Evolutionary conservation across 2,329 filamentous ascomycete genomes (phyloP), one percentile per base, ranked within the genome.

Genomic region (Drechslerella coelobrocha): DNA sequence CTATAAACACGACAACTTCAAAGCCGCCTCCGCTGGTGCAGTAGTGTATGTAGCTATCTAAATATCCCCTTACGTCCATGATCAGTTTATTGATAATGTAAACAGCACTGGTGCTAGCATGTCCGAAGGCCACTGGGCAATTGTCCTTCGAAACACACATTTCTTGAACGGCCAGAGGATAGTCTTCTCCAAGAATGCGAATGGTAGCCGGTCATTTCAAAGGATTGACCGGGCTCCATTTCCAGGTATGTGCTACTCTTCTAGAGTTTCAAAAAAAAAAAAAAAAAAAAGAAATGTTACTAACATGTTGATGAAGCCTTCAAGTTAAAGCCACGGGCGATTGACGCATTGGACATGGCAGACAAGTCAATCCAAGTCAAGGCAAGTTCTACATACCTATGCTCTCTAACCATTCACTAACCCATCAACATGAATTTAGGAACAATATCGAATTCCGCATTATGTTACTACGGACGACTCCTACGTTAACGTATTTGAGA

Each of bases 401-500:
- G n/a, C n/a, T n/a, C n/a, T n/a, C n/a, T n/a, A n/a, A n/a, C n/a
- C n/a, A n/a, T n/a, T n/a, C n/a, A n/a, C n/a, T n/a, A n/a, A n/a
- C n/a, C n/a, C n/a, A n/a, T n/a, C n/a, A n/a, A n/a, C n/a, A n/a
- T n/a, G n/a, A n/a, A n/a, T n/a, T n/a, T n/a, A n/a, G n/a, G 29
- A 45, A 39, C 10, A 61, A 61, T 72, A 52, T 17, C 19, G 52
- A 19, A 68, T 66, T 17, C 61, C 68, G 1, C 41, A 31, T 1
- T 73, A 31, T 21, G 21, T 54, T 51, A 59, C 65, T 12, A 56
- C 27, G 5, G 73, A 74, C 41, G 71, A 74, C 45, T 71, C 73
- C 3, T 73, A 74, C 29, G 63, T 74, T 29, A 59, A 73, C 23
- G 65, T 54, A 0, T 73, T 50, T 41, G 73, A 74, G 27, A 74